These are phyloP conservation scores for Jackrogersella multiformis DNA, from an alignment of 495 filamentous ascomycete genomes.

Conservation along the genomic window DNA sequence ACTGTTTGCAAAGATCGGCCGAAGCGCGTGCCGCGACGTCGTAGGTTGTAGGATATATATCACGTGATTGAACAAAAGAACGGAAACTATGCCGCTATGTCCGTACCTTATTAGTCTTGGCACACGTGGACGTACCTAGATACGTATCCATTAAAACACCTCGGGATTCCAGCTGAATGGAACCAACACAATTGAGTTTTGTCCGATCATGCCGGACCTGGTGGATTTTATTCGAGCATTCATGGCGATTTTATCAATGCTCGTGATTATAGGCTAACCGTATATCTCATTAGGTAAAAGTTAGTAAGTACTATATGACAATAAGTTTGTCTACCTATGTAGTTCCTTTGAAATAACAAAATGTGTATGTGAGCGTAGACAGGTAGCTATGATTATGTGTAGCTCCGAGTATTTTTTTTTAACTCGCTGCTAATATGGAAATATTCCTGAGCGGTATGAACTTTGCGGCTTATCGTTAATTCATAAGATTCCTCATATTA, in stretches of 20 bases:
- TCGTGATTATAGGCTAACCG: background rate
- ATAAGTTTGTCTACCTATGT: too few relatives aligned
- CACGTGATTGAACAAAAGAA: slow-evolving; percentile 20
- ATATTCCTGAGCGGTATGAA: too few relatives aligned
- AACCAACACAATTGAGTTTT: slow-evolving; percentile 1
- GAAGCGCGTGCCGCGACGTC: slow-evolving; percentile 36
- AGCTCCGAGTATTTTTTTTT: too few relatives aligned
- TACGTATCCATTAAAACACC: background rate
- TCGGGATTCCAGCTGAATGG: background rate
- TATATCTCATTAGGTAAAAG: background rate
- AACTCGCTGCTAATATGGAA: too few relatives aligned
- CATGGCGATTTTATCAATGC: background rate
- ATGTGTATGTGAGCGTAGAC: too few relatives aligned
- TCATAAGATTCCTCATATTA: too few relatives aligned
- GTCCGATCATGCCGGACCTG: background rate
- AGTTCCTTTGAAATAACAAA: too few relatives aligned
- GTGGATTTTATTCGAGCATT: background rate
- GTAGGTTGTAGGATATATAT: slow-evolving; percentile 15
- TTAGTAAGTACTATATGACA: too few relatives aligned
- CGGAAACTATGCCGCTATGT: background rate
- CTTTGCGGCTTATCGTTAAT: too few relatives aligned
- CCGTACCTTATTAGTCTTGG: slow-evolving; percentile 1
- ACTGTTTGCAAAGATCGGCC: slow-evolving; percentile 10
- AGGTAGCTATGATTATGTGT: too few relatives aligned
- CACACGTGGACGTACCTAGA: slow-evolving; percentile 5